These are phyloP conservation scores for Ganoderma meredithae DNA, from an alignment of 1,284 basidiomycete species.

Conservation along the genomic window DNA sequence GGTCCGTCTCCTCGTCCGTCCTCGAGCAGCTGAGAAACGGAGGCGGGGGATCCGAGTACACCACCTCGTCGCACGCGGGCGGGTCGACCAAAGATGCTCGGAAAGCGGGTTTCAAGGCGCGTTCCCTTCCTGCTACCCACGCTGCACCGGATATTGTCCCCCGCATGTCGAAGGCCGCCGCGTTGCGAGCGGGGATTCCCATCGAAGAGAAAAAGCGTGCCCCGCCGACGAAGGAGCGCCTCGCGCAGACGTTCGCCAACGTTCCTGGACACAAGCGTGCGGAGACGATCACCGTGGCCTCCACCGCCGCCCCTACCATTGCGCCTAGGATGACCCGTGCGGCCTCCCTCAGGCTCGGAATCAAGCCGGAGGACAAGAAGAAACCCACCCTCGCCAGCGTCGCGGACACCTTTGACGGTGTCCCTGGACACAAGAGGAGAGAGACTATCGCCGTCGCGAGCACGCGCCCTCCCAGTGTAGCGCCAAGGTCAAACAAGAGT, in stretches of 20 bases:
- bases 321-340: conserved; percentile 79
- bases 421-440: conserved; percentile 82
- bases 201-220: conserved; percentile 50
- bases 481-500: conserved; percentile 74
- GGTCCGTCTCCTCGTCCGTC: conserved; percentile 55
- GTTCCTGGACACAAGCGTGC: conserved; percentile 81
- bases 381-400: conserved; percentile 23
- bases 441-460: conserved; percentile 77
- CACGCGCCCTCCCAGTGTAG: conserved; percentile 64
- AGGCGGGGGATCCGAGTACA: conserved; percentile 45
- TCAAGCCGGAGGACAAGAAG: conserved; percentile 35
- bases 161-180: conserved; percentile 79
- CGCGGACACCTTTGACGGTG: conserved; percentile 67
- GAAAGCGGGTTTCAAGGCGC: conserved; percentile 70
- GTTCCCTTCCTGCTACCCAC: conserved; percentile 70
- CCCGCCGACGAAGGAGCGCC: conserved; percentile 64
- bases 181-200: conserved; percentile 68
- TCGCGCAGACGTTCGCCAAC: conserved; percentile 70
- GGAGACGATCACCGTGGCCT: conserved; percentile 71
- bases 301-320: conserved; percentile 74
- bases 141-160: conserved; percentile 74
- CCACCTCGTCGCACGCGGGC: conserved; percentile 49
- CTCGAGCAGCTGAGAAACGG: conserved; percentile 53
- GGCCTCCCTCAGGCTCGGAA: conserved; percentile 69
- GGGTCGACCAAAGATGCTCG: conserved; percentile 49